These are phyloP conservation scores for Phytophthora brassicae DNA, from an alignment of 352 stramenopile genomes.

Conservation along the genomic window DNA sequence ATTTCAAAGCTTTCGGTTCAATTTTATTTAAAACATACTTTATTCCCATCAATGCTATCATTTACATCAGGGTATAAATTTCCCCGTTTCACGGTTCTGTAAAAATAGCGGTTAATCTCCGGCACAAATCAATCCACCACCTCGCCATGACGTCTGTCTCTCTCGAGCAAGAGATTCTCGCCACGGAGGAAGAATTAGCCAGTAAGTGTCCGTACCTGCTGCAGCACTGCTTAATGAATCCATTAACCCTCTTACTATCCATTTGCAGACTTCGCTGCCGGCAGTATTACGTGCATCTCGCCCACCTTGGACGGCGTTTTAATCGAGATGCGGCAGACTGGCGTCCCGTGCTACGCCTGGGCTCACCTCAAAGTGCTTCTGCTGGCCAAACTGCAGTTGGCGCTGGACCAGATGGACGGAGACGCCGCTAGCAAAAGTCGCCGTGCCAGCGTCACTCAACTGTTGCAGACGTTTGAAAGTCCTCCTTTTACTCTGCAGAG, in stretches of 20 bases:
- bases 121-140: constrained; percentile 15
- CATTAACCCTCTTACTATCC: background rate
- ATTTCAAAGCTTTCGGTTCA: no score
- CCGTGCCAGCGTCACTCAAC: constrained; percentile 52
- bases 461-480: constrained; percentile 67
- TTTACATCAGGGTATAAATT: no score
- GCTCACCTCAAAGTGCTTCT: constrained; percentile 69
- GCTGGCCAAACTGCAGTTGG: constrained; percentile 47
- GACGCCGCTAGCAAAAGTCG: constrained; percentile 56
- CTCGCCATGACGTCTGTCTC: constrained; percentile 15
- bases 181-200: constrained; percentile 72
- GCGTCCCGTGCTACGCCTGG: constrained; percentile 75
- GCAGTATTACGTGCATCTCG: constrained; percentile 46
- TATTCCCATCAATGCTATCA: no score
- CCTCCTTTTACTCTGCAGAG: constrained; percentile 84
- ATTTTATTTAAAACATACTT: no score
- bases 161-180: constrained; percentile 54
- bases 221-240: no score
- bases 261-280: constrained; percentile 51
- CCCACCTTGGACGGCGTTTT: constrained; percentile 61
- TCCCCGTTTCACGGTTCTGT: background rate
- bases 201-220: constrained; percentile 26
- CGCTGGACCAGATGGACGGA: constrained; percentile 61
- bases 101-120: constrained; percentile 11
- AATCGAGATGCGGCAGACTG: constrained; percentile 67